Evolutionary conservation across 2,329 filamentous ascomycete genomes (phyloP).

Genomic region (Penicillium vulpinum): DNA sequence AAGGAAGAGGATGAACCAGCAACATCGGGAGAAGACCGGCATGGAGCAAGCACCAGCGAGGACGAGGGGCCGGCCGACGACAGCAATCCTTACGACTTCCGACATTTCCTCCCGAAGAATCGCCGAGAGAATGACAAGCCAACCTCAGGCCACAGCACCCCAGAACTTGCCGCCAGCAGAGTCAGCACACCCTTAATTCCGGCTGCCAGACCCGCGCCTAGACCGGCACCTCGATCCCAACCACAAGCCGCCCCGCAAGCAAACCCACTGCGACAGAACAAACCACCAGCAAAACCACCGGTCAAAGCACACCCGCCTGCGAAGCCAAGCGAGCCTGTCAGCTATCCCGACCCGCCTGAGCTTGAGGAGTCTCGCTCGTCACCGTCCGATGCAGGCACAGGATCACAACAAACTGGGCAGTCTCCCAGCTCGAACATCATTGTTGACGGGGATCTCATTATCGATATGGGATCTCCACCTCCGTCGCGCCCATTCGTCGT

Average conservation of each 20-base stretch:
- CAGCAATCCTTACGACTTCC: conserved; percentile 51
- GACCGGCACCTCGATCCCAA: conserved; percentile 19
- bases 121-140: conserved; percentile 37
- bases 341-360: conserved; percentile 28
- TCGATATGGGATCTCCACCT: conserved; percentile 50
- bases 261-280: conserved; percentile 38
- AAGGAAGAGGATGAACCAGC: conserved; percentile 38
- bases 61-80: conserved; percentile 47
- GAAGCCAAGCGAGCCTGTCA: conserved; percentile 21
- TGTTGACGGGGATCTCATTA: conserved; percentile 49
- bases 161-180: conserved; percentile 39
- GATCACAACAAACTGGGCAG: conserved; percentile 33
- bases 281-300: conserved; percentile 20
- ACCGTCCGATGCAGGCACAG: conserved; percentile 35
- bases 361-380: conserved; percentile 30
- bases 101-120: conserved; percentile 50
- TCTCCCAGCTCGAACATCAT: conserved; percentile 47
- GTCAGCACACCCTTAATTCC: conserved; percentile 37
- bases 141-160: conserved; percentile 36
- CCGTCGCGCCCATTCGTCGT: conserved; percentile 42
- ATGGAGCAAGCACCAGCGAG: conserved; percentile 32
- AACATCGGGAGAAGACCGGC: conserved; percentile 34
- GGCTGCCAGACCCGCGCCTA: conserved; percentile 28
- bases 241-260: conserved; percentile 31
- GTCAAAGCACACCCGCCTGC: conserved; percentile 15